Evolutionary conservation across 805 yeast species (phyloP).

Genomic region (Wickerhamomyces queroliae): DNA sequence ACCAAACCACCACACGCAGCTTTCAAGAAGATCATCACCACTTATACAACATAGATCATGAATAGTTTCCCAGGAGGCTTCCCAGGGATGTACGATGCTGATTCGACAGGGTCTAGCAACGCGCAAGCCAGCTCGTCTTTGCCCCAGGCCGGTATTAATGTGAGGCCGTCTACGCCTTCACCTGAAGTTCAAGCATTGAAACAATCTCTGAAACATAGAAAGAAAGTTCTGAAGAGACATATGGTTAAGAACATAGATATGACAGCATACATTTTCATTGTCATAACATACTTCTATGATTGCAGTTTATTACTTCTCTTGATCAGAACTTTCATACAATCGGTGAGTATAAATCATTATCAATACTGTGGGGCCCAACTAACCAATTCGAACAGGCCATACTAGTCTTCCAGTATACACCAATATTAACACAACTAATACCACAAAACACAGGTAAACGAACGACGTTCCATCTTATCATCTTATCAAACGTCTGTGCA

Average conservation of each 20-base stretch:
- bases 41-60: too few species aligned
- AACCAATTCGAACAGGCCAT: constrained; percentile 1
- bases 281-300: constrained; percentile 18
- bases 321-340: constrained; percentile 8
- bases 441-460: constrained; percentile 8
- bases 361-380: neutral
- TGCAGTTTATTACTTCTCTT: constrained; percentile 19
- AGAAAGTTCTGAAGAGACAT: constrained; percentile 9
- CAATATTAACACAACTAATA: constrained; percentile 4
- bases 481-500: constrained; percentile 6
- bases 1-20: too few species aligned
- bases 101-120: neutral
- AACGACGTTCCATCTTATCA: constrained; percentile 9
- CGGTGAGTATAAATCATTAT: constrained; percentile 6
- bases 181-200: constrained; percentile 4
- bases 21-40: too few species aligned
- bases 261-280: constrained; percentile 6
- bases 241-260: constrained; percentile 6
- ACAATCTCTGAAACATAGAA: constrained; percentile 12
- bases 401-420: constrained; percentile 4
- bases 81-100: constrained; percentile 7
- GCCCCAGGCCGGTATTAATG: neutral
- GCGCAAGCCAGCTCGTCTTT: neutral
- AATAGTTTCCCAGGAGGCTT: constrained; percentile 19
- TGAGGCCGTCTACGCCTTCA: constrained; percentile 1